A percentile compares a stretch with the other conserved stretches of the same genome.
phyloP scores from a whole-genome alignment of 129 eudicot genomes.

The Solidago caesia region DNA sequence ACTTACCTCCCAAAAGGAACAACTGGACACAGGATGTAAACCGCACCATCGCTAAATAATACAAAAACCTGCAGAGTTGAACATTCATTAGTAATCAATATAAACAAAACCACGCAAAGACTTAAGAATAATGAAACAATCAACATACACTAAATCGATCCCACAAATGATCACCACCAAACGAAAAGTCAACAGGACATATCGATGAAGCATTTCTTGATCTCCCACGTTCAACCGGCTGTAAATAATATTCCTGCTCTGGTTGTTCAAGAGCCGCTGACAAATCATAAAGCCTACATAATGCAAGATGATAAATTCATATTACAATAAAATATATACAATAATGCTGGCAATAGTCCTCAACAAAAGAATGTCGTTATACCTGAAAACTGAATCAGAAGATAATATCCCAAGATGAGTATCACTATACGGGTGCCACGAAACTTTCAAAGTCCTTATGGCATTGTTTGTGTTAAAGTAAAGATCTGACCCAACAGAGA shows the following conservation, averaged over 20 bases:
- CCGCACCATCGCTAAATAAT: constrained; percentile 84
- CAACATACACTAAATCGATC: constrained; percentile 83
- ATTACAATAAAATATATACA: not conserved
- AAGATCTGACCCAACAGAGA: constrained; percentile 68
- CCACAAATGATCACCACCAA: constrained; percentile 96
- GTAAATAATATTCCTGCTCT: constrained; percentile 90
- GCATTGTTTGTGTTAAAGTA: constrained; percentile 57
- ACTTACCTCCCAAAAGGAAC: constrained; percentile 89
- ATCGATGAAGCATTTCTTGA: constrained; percentile 75
- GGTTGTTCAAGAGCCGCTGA: constrained; percentile 62
- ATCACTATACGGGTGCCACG: constrained; percentile 94
- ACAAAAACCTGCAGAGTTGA: constrained; percentile 70
- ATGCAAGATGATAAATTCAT: constrained; percentile 13
- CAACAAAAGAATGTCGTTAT: constrained; percentile 1
- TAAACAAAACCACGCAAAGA: constrained; percentile 1
- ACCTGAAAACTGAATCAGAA: constrained; percentile 98
- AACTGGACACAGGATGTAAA: constrained; percentile 91
- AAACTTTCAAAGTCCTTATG: constrained; percentile 60
- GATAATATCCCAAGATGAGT: constrained; percentile 82
- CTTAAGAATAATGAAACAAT: constrained; percentile 4
- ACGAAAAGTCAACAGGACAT: constrained; percentile 88
- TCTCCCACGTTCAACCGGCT: constrained; percentile 76
- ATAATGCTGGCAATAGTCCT: not conserved
- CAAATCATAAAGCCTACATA: constrained; percentile 81
- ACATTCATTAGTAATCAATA: not conserved